Evolutionary conservation across 2,329 filamentous ascomycete species (phyloP).

Genomic region (Aspergillus ustus): DNA sequence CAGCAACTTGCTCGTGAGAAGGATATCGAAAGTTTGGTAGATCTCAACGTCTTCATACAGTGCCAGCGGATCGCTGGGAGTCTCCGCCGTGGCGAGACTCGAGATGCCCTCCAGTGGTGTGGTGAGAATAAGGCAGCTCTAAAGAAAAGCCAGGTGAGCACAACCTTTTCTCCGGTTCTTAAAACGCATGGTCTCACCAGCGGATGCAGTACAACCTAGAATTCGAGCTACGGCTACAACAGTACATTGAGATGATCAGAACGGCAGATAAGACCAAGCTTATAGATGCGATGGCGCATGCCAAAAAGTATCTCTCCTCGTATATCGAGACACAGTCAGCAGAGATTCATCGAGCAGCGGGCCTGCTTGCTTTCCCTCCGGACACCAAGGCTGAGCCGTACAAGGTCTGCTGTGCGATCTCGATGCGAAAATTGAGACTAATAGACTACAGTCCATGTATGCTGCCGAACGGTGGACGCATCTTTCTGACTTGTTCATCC

Average conservation of each 20-base stretch:
- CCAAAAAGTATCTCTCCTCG: conserved; percentile 76
- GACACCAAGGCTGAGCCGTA: conserved; percentile 65
- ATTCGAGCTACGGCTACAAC: conserved; percentile 89
- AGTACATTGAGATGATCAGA: conserved; percentile 90
- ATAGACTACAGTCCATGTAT: conserved; percentile 67
- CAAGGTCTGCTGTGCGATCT: conserved; percentile 50
- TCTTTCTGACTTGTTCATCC: conserved; percentile 79
- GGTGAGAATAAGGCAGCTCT: conserved; percentile 90
- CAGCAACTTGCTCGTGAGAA: conserved; percentile 74
- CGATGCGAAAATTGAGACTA: conserved; percentile 1
- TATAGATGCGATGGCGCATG: conserved; percentile 78
- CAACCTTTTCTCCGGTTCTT: neutral
- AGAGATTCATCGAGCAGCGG: conserved; percentile 74
- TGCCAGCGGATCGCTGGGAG: conserved; percentile 79
- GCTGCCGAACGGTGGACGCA: conserved; percentile 72
- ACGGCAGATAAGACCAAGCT: conserved; percentile 66
- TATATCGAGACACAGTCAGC: conserved; percentile 70
- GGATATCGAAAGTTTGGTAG: conserved; percentile 78
- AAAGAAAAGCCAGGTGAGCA: conserved; percentile 77
- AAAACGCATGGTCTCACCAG: neutral
- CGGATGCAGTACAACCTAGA: conserved; percentile 73
- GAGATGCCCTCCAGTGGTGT: conserved; percentile 87
- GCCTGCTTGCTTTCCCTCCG: conserved; percentile 75
- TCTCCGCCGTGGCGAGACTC: conserved; percentile 70
- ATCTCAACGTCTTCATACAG: conserved; percentile 83